Evolutionary conservation across 306 rosid species (phyloP).

Genomic region (Aeschynomene evenia): DNA sequence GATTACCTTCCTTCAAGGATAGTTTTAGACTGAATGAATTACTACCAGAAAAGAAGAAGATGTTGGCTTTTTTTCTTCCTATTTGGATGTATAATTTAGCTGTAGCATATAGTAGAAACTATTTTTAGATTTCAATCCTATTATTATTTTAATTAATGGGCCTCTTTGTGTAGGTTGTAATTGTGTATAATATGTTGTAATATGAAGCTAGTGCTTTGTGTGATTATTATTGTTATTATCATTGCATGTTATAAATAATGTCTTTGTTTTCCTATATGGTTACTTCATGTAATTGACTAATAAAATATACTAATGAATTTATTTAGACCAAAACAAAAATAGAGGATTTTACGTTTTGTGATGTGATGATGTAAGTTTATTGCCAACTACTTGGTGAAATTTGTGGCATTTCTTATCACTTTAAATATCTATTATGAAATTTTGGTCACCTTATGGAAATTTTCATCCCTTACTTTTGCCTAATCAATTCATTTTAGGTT

Average conservation of each 20-base stretch:
- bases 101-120: slow-evolving; percentile 47
- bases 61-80: slow-evolving; percentile 37
- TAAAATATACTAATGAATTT: slow-evolving; percentile 4
- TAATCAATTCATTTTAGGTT: no score
- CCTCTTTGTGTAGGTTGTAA: slow-evolving; percentile 36
- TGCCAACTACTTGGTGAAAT: not conserved
- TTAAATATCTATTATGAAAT: not conserved
- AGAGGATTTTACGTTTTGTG: not conserved
- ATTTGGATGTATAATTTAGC: slow-evolving; percentile 48
- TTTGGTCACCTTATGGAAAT: not conserved
- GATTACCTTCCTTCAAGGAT: slow-evolving; percentile 61
- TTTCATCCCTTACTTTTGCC: not conserved
- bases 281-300: slow-evolving; percentile 26
- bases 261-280: slow-evolving; percentile 12
- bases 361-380: not conserved
- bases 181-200: slow-evolving; percentile 55
- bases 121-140: slow-evolving; percentile 46
- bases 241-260: slow-evolving; percentile 33
- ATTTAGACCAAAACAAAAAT: not conserved
- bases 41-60: not conserved
- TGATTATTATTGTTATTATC: slow-evolving; percentile 25
- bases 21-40: slow-evolving; percentile 53
- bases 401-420: not conserved
- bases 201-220: slow-evolving; percentile 42
- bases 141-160: slow-evolving; percentile 44